A percentile compares a stretch with the other conserved stretches of the same genome.
These are phyloP conservation scores for Candida insectalens DNA, from an alignment of 805 yeast species.

Conservation along the genomic window DNA sequence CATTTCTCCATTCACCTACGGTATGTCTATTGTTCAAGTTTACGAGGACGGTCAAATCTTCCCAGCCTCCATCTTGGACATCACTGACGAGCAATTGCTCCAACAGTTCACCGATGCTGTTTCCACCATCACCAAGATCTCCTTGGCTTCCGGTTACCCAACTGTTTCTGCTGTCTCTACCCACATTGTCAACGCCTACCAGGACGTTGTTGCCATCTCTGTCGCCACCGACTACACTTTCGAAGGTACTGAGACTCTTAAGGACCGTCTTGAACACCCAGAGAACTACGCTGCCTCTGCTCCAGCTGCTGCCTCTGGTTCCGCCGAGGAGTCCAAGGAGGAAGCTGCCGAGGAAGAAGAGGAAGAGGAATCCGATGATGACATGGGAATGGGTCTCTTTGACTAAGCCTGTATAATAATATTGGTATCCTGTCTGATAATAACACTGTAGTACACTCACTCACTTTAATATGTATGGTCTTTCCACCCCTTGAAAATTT, in stretches of 20 bases:
- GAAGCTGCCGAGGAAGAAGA: conserved; percentile 57
- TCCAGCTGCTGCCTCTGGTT: conserved; percentile 86
- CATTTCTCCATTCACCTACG: conserved; percentile 99
- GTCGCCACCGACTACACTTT: conserved; percentile 98
- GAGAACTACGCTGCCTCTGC: conserved; percentile 99
- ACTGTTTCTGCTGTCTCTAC: conserved; percentile 99
- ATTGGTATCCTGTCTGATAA: no score
- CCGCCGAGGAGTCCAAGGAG: conserved; percentile 55
- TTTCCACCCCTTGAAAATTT: no score
- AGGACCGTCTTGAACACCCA: conserved; percentile 99
- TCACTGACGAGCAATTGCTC: conserved; percentile 94
- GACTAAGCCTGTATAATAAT: conserved; percentile 54
- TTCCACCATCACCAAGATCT: conserved; percentile 88
- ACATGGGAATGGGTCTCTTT: conserved; percentile 99
- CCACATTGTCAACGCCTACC: conserved; percentile 98
- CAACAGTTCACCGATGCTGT: conserved; percentile 88
- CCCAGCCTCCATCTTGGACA: conserved; percentile 95
- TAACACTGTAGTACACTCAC: no score
- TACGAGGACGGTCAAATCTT: conserved; percentile 98
- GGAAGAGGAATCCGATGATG: conserved; percentile 24
- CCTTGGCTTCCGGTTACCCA: conserved; percentile 98
- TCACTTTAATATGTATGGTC: no score
- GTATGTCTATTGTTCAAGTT: conserved; percentile 93
- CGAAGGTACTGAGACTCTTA: conserved; percentile 98
- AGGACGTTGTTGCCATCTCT: conserved; percentile 95